Percentiles rank a stretch among this genome's conserved stretches.
These are phyloP conservation scores for Xylaria sp. DNA, from an alignment of 2,329 filamentous ascomycete genomes.

Conservation along the genomic window DNA sequence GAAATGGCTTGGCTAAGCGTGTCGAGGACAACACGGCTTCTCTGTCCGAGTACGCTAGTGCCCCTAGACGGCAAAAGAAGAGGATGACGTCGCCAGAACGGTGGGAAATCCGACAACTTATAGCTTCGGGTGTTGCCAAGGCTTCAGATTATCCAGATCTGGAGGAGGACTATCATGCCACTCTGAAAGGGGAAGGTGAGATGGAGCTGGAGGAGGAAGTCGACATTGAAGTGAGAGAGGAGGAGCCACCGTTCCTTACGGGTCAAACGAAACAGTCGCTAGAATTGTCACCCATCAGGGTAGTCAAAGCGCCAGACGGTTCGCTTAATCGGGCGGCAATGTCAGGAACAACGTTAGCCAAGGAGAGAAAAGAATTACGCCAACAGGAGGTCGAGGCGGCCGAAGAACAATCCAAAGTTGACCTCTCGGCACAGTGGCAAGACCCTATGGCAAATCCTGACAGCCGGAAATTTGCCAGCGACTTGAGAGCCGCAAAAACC, in stretches of 20 bases:
- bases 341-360: constrained; percentile 84
- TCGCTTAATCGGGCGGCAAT: constrained; percentile 96
- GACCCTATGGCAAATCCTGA: constrained; percentile 92
- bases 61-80: constrained; percentile 72
- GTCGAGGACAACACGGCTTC: constrained; percentile 57
- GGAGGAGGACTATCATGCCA: constrained; percentile 90
- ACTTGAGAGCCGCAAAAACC: constrained; percentile 70
- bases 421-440: constrained; percentile 90
- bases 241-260: constrained; percentile 93
- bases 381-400: constrained; percentile 83
- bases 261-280: constrained; percentile 97
- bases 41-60: constrained; percentile 62
- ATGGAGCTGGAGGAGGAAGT: constrained; percentile 95
- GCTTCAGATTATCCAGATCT: constrained; percentile 93
- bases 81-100: constrained; percentile 94
- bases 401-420: constrained; percentile 77
- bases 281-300: constrained; percentile 91
- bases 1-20: constrained; percentile 52
- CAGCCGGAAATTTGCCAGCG: constrained; percentile 84
- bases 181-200: constrained; percentile 80
- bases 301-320: constrained; percentile 97
- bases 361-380: constrained; percentile 84
- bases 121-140: constrained; percentile 91
- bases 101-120: constrained; percentile 97
- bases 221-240: constrained; percentile 94